These are phyloP conservation scores for Aspergillus caelatus DNA, from an alignment of 2,329 filamentous ascomycete species.

Conservation along the genomic window DNA sequence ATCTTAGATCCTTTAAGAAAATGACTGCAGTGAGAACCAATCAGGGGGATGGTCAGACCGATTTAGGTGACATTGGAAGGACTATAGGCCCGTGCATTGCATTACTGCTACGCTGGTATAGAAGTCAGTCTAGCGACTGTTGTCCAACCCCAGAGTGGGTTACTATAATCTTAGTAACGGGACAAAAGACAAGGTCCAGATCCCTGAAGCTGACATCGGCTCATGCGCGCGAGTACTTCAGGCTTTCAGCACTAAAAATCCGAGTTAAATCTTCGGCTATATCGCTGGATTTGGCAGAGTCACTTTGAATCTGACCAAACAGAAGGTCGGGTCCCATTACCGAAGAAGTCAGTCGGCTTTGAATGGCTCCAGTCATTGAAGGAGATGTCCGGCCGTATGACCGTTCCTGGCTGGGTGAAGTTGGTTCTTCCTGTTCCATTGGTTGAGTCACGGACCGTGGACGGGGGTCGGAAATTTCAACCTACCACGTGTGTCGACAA, in stretches of 20 bases:
- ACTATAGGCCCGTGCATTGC: not conserved
- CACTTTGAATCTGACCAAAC: slow-evolving; percentile 20
- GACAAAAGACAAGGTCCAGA: not conserved
- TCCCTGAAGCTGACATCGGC: not conserved
- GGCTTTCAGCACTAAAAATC: not conserved
- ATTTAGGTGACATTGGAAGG: slow-evolving; percentile 4
- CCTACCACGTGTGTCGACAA: slow-evolving; percentile 16
- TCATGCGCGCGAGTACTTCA: slow-evolving; percentile 1
- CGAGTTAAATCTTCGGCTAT: not conserved
- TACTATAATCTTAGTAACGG: not conserved
- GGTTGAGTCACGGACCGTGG: not conserved
- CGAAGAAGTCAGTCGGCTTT: slow-evolving; percentile 15
- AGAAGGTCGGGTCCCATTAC: slow-evolving; percentile 27
- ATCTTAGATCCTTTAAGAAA: not conserved
- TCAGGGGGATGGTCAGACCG: not conserved
- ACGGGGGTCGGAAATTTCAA: slow-evolving; percentile 15
- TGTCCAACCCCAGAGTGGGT: not conserved
- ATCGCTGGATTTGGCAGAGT: slow-evolving; percentile 1
- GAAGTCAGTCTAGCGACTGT: not conserved
- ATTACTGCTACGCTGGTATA: not conserved
- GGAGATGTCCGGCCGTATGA: slow-evolving; percentile 3
- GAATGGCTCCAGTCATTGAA: not conserved
- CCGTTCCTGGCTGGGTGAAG: slow-evolving; percentile 5
- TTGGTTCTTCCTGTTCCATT: not conserved
- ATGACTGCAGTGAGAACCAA: not conserved